Percentiles rank a stretch among this genome's conserved stretches.
phyloP scores from a whole-genome alignment of 2,329 filamentous ascomycete species.

The Epichloe aotearoae region DNA sequence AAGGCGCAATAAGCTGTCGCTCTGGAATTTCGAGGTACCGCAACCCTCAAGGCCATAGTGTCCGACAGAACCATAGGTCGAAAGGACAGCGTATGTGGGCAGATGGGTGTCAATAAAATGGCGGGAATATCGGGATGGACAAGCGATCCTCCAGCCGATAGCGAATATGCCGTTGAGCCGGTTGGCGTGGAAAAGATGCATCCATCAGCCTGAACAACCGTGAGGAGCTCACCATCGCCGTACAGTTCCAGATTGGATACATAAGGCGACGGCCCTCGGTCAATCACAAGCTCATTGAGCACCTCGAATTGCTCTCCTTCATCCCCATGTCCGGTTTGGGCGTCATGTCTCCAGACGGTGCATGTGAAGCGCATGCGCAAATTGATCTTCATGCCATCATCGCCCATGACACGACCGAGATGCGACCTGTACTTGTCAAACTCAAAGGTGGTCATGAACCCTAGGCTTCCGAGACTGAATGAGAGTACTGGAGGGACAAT shows the following conservation, averaged over 20 bases:
- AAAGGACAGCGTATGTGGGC: conserved; percentile 93
- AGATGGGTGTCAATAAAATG: conserved; percentile 93
- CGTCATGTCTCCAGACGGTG: conserved; percentile 73
- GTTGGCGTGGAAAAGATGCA: conserved; percentile 97
- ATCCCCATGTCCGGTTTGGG: conserved; percentile 50
- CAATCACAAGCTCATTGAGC: conserved; percentile 95
- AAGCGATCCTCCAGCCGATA: conserved; percentile 87
- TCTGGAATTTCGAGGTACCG: conserved; percentile 70
- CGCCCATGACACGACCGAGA: conserved; percentile 81
- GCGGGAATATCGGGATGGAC: conserved; percentile 95
- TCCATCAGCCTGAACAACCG: conserved; percentile 90
- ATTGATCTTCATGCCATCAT: conserved; percentile 92
- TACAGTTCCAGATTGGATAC: conserved; percentile 95
- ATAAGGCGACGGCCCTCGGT: conserved; percentile 90
- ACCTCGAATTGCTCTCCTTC: conserved; percentile 96
- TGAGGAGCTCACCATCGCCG: conserved; percentile 87
- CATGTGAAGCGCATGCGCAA: conserved; percentile 98
- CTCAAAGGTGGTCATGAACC: conserved; percentile 80
- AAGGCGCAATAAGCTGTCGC: conserved; percentile 95
- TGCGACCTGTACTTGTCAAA: conserved; percentile 81
- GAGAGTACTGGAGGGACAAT: conserved; percentile 75
- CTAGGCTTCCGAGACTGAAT: conserved; percentile 72
- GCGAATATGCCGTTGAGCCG: conserved; percentile 86
- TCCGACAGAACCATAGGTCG: conserved; percentile 96
- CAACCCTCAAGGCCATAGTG: conserved; percentile 80